Base-by-base conservation (phyloP, 805 yeast species). In the Starmerella bacillaris region DNA sequence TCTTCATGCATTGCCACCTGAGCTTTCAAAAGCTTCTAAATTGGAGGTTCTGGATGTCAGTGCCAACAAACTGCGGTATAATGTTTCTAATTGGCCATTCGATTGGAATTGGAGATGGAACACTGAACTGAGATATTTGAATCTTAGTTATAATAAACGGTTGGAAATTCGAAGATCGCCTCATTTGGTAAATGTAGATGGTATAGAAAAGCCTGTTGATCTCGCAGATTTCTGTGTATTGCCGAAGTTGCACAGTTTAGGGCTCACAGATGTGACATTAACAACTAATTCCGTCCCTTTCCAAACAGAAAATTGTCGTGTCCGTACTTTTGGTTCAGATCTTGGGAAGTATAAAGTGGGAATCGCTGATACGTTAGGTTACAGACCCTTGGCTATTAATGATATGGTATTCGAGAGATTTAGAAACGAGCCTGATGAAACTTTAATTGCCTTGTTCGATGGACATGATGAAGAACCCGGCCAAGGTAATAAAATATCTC, bases 21-120 rank as follows among this genome's bases (percentile, higher is more conserved):
- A 86, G 51, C 56, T 89, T 32, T 72, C 86, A 6, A 74, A 74
- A 38, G 64, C 83, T 31, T 51, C 57, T 1, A 65, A 68, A 18
- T 58, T 89, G 49, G 68, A 67, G 21, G 75, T 73, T 7, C 64
- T 89, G 24, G 99, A 89, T 58, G 89, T 80, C 14, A 93, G 95
- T 3, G 78, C 92, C 2, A 89, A 89, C 53, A 75, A 74, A 41
- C 61, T 89, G 56, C 78, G 83, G 49, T 89, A 89, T 56, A 89
- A 89, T 48, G 82, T 86, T 37, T 77, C 89, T 3, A 89, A 89
- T 54, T 79, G 83, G 68, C 92, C 89, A 12, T 86, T 80, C 51
- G 98, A 89, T 53, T 89, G 96, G 95, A 89, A 82, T 56, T 89
- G 98, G 98, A 74, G 77, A 47, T 74, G 73, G 61, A 89, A 89